Percentiles rank a stretch among this genome's conserved stretches.
Conservation (phyloP, 139 green algal species). For the Chlamydomonas sp. region DNA sequence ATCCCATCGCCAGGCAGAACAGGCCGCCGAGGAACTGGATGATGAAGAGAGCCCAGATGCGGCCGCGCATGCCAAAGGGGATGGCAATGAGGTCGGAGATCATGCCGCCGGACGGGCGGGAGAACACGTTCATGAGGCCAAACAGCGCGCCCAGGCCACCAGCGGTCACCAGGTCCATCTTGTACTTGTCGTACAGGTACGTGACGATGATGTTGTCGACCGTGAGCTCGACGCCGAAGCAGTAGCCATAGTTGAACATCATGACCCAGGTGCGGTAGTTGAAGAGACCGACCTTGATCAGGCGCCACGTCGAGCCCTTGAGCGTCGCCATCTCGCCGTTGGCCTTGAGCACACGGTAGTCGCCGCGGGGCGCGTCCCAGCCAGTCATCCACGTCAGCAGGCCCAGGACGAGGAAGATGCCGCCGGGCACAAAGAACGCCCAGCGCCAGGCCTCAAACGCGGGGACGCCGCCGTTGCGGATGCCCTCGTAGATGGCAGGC, state of each 20-base stretch:
- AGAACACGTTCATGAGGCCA: constrained; percentile 90
- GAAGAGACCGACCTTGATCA: constrained; percentile 41
- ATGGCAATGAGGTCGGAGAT: constrained; percentile 46
- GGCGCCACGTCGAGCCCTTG: constrained; percentile 44
- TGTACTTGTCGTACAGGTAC: constrained; percentile 73
- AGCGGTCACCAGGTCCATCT: constrained; percentile 32
- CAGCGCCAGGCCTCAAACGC: constrained; percentile 32
- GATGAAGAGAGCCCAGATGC: constrained; percentile 62
- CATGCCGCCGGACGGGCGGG: constrained; percentile 67
- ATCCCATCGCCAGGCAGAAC: constrained; percentile 72
- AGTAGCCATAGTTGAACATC: constrained; percentile 64
- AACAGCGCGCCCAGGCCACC: constrained; percentile 47
- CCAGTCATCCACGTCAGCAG: constrained; percentile 22
- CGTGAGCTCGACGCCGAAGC: constrained; percentile 79
- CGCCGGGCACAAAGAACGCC: constrained; percentile 66
- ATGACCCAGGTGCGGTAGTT: constrained; percentile 45
- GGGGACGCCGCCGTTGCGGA: constrained; percentile 25
- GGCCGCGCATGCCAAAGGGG: constrained; percentile 68
- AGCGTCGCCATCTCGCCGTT: constrained; percentile 58
- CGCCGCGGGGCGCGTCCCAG: constrained; percentile 82
- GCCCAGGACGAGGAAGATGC: constrained; percentile 61
- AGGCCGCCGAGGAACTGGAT: constrained; percentile 65
- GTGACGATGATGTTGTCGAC: constrained; percentile 70
- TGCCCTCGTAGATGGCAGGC: constrained; percentile 70
- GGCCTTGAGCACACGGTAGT: constrained; percentile 71